These are phyloP conservation scores for Pseudocercospora musae DNA, from an alignment of 2,329 filamentous ascomycete genomes.

Conservation along the genomic window DNA sequence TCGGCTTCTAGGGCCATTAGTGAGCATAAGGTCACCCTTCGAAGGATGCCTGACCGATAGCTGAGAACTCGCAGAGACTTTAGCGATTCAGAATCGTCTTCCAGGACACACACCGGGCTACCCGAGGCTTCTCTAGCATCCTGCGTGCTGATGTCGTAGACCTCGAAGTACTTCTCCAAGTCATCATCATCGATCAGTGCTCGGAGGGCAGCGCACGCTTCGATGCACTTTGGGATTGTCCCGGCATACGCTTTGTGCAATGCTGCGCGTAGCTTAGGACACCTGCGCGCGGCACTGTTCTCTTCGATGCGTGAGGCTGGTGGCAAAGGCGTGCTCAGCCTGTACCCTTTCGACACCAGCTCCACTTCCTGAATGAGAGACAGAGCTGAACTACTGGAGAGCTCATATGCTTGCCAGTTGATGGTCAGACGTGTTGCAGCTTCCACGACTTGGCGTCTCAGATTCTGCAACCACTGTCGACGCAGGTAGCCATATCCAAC, in stretches of 20 bases:
- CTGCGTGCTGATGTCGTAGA: constrained; percentile 49
- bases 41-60: constrained; percentile 73
- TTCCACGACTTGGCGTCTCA: constrained; percentile 70
- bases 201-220: constrained; percentile 66
- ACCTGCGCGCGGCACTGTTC: constrained; percentile 66
- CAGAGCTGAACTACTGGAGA: constrained; percentile 69
- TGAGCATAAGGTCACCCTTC: constrained; percentile 85
- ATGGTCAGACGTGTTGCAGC: constrained; percentile 67
- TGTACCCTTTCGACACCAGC: constrained; percentile 84
- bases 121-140: constrained; percentile 54
- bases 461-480: constrained; percentile 76
- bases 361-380: constrained; percentile 92
- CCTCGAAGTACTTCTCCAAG: constrained; percentile 85
- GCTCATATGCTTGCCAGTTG: constrained; percentile 77
- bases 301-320: constrained; percentile 92
- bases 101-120: constrained; percentile 51
- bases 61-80: constrained; percentile 66
- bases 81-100: constrained; percentile 72
- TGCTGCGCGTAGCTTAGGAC: constrained; percentile 72
- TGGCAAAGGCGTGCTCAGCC: constrained; percentile 83
- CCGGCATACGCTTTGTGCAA: constrained; percentile 67
- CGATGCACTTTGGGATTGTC: constrained; percentile 68
- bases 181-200: constrained; percentile 74
- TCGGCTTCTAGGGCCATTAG: constrained; percentile 81
- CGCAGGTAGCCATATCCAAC: constrained; percentile 69